These are phyloP conservation scores for Salix dunnii DNA, from an alignment of 345 rosid species.

Conservation along the genomic window DNA sequence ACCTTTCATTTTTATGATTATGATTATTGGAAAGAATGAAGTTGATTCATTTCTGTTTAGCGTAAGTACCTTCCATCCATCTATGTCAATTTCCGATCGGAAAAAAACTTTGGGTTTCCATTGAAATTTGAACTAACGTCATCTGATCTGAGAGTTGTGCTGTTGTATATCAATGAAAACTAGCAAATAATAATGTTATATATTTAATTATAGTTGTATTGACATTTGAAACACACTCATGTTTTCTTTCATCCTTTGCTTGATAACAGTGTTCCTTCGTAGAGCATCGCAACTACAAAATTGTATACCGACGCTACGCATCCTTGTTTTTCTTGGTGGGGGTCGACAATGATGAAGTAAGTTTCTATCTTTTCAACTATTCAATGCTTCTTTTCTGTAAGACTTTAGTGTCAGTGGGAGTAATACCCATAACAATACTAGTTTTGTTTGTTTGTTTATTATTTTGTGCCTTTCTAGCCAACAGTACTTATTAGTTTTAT, in stretches of 20 bases:
- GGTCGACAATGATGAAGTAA: slow-evolving; percentile 90
- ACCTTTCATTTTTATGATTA: not conserved
- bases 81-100: too few relatives aligned
- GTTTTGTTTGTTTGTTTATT: not conserved
- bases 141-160: not conserved
- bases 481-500: not conserved
- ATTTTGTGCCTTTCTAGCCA: not conserved
- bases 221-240: not conserved
- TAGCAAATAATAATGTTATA: too few relatives aligned
- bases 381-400: not conserved
- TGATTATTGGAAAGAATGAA: too few relatives aligned
- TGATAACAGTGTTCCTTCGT: slow-evolving; percentile 84
- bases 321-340: slow-evolving; percentile 95
- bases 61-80: too few relatives aligned
- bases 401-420: not conserved
- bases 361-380: slow-evolving; percentile 3
- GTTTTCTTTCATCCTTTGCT: not conserved
- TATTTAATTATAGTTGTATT: not conserved
- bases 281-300: slow-evolving; percentile 97
- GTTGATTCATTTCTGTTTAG: too few relatives aligned
- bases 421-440: not conserved
- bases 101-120: not conserved
- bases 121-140: not conserved
- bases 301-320: slow-evolving; percentile 89
- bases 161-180: too few relatives aligned